These are phyloP conservation scores for Aspergillus puulaauensis DNA, from an alignment of 2,329 filamentous ascomycete species.

Conservation along the genomic window DNA sequence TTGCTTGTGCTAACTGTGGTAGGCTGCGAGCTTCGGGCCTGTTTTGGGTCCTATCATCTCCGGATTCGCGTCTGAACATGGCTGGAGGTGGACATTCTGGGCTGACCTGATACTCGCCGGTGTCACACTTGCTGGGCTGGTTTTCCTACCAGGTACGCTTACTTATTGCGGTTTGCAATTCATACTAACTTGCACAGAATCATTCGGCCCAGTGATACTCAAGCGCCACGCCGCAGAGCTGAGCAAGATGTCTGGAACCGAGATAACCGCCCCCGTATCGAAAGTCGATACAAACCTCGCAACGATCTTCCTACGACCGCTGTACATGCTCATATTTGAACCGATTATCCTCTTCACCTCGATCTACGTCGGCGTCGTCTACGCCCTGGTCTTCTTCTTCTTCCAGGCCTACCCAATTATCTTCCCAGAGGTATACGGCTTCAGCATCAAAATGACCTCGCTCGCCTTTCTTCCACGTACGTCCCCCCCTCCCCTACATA, in stretches of 20 bases:
- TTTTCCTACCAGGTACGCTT: constrained; percentile 55
- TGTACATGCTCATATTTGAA: constrained; percentile 71
- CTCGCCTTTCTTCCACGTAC: constrained; percentile 64
- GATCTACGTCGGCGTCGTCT: constrained; percentile 69
- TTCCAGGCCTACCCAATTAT: constrained; percentile 75
- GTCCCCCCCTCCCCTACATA: neutral
- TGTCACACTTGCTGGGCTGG: constrained; percentile 56
- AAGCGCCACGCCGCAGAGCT: constrained; percentile 57
- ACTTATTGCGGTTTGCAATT: neutral
- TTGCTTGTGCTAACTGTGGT: neutral
- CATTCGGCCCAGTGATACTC: constrained; percentile 60
- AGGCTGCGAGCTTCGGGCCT: constrained; percentile 42
- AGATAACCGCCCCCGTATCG: constrained; percentile 52
- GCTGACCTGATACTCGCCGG: constrained; percentile 66
- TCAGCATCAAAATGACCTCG: constrained; percentile 64
- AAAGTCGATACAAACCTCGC: constrained; percentile 61
- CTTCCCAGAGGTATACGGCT: constrained; percentile 63
- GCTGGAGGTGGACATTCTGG: constrained; percentile 52
- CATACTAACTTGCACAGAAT: constrained; percentile 45
- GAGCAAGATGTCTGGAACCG: constrained; percentile 53
- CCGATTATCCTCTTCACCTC: constrained; percentile 71
- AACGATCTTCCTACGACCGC: constrained; percentile 68
- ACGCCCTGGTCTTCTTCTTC: constrained; percentile 69
- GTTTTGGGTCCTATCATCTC: constrained; percentile 46
- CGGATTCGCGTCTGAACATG: constrained; percentile 40